Percentiles rank a stretch among this genome's conserved stretches.
Conservation (phyloP, 768 basidiomycete genomes). For the Clavulina sp. region DNA sequence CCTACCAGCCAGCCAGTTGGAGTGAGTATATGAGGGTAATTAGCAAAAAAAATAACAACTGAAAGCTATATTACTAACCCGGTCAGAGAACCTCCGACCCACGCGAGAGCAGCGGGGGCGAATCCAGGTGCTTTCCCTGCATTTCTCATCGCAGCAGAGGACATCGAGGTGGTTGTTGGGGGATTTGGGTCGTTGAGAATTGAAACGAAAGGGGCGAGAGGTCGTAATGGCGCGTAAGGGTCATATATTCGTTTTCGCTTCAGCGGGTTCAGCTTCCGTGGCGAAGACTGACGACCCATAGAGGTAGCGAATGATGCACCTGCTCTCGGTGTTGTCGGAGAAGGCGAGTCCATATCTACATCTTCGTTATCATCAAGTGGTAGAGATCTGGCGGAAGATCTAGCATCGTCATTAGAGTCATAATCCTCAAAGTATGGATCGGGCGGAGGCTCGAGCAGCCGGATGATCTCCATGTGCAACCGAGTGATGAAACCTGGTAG, state of each 20-base stretch:
- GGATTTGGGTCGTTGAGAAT: slow-evolving; percentile 76
- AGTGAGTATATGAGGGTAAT: slow-evolving; percentile 1
- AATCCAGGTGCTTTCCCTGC: slow-evolving; percentile 82
- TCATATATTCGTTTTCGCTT: slow-evolving; percentile 30
- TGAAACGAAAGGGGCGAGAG: slow-evolving; percentile 53
- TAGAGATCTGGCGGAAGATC: too few species aligned
- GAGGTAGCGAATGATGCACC: slow-evolving; percentile 1
- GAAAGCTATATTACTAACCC: slow-evolving; percentile 37
- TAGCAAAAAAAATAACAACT: background rate
- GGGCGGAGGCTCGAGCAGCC: slow-evolving; percentile 31
- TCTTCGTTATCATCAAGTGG: too few species aligned
- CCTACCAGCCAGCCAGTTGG: slow-evolving; percentile 21
- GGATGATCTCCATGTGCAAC: slow-evolving; percentile 60
- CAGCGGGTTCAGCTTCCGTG: background rate
- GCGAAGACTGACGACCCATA: slow-evolving; percentile 6
- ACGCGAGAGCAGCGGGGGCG: slow-evolving; percentile 58
- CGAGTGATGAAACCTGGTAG: slow-evolving; percentile 86
- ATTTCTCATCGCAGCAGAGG: slow-evolving; percentile 37
- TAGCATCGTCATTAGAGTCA: background rate
- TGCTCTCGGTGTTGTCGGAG: background rate
- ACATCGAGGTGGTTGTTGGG: slow-evolving; percentile 24
- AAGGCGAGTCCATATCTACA: slow-evolving; percentile 1
- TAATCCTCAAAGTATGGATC: slow-evolving; percentile 17
- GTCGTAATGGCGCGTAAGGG: slow-evolving; percentile 55
- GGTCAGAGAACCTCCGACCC: slow-evolving; percentile 88